These are phyloP conservation scores for Pichia norvegensis DNA, from an alignment of 1,139 yeast genomes.

Conservation along the genomic window DNA sequence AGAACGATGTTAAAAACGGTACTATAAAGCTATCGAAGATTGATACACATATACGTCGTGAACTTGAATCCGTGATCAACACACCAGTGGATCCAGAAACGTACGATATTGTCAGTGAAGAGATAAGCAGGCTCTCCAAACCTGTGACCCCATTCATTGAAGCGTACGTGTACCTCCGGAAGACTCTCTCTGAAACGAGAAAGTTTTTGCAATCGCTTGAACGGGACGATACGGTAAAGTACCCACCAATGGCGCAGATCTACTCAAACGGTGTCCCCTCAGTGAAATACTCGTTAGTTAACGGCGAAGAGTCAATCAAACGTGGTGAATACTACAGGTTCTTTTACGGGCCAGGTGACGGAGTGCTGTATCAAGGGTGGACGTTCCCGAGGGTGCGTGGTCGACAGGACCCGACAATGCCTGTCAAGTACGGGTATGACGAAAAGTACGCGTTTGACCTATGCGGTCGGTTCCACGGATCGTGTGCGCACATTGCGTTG, in stretches of 20 bases:
- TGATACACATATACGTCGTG: conserved; percentile 12
- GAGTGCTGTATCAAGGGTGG: conserved; percentile 80
- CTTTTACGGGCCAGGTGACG: conserved; percentile 87
- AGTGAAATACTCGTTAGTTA: conserved; percentile 67
- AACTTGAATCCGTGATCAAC: conserved; percentile 15
- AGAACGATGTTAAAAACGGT: conserved; percentile 9
- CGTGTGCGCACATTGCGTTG: conserved; percentile 70
- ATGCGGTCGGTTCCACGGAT: conserved; percentile 59
- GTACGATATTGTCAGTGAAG: conserved; percentile 15
- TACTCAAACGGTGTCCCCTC: conserved; percentile 81
- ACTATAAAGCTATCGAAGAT: conserved; percentile 1
- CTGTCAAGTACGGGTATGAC: conserved; percentile 15
- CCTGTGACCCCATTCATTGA: conserved; percentile 41
- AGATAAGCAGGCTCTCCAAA: conserved; percentile 16
- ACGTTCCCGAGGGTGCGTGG: conserved; percentile 63
- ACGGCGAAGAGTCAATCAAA: conserved; percentile 51
- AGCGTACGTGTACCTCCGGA: conserved; percentile 54
- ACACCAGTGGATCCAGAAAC: conserved; percentile 15
- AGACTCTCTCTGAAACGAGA: conserved; percentile 18
- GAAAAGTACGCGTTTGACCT: conserved; percentile 42
- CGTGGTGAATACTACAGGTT: conserved; percentile 70
- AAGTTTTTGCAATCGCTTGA: conserved; percentile 48
- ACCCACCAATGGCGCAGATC: conserved; percentile 79
- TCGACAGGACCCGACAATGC: conserved; percentile 1
- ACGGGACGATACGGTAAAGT: conserved; percentile 40